phyloP scores from a whole-genome alignment of 306 rosid species.

The Vigna hirtella region DNA sequence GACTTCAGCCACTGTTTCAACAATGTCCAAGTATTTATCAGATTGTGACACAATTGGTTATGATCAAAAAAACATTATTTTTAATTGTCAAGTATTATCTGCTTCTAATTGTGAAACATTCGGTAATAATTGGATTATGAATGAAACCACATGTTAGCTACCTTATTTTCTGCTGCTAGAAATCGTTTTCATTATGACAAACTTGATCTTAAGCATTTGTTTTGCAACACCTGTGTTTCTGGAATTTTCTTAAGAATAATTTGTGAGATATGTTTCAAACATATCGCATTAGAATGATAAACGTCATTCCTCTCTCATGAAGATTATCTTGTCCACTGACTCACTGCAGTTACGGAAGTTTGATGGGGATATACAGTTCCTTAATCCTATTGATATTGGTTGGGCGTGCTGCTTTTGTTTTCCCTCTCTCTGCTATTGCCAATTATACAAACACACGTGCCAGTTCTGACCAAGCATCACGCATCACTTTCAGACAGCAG shows the following conservation, averaged over 20 bases:
- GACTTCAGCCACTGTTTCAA: background rate
- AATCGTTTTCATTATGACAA: background rate
- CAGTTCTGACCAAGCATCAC: slow-evolving; percentile 39
- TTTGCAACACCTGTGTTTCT: background rate
- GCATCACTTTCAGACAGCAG: slow-evolving; percentile 73
- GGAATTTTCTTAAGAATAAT: slow-evolving; percentile 24
- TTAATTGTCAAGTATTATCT: background rate
- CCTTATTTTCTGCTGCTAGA: background rate
- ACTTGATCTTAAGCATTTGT: background rate
- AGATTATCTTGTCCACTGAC: slow-evolving; percentile 25
- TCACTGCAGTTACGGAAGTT: slow-evolving; percentile 63
- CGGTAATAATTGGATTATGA: background rate
- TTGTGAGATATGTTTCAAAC: slow-evolving; percentile 17
- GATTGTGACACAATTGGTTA: background rate
- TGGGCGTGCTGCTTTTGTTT: slow-evolving; percentile 88
- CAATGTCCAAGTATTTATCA: background rate
- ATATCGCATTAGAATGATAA: background rate
- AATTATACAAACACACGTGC: slow-evolving; percentile 64
- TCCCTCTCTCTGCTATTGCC: slow-evolving; percentile 77
- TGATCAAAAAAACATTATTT: slow-evolving; percentile 2
- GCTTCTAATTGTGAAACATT: background rate
- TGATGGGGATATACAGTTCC: slow-evolving; percentile 60
- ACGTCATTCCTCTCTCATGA: background rate
- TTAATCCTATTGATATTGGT: slow-evolving; percentile 68
- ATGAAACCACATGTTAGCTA: slow-evolving; percentile 1